Evolutionary conservation across 179 eudicot species (phyloP).

Genomic region (Beta lomatogona): DNA sequence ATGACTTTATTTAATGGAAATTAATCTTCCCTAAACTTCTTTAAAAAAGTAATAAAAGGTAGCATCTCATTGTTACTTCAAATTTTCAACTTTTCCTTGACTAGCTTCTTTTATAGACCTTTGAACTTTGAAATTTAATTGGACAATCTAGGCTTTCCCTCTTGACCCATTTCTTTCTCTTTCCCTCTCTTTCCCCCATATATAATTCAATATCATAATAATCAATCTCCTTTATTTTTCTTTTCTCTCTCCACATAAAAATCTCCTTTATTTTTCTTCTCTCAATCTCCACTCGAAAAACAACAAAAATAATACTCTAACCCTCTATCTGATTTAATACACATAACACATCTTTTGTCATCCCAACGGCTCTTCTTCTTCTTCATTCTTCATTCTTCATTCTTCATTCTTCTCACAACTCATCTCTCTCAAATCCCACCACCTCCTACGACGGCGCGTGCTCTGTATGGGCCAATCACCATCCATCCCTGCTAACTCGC

Average conservation of each 20-base stretch:
- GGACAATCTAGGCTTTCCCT: slow-evolving; percentile 4
- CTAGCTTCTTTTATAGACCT: not conserved
- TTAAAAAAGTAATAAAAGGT: no score
- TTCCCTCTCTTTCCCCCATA: not conserved
- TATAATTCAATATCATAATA: no score
- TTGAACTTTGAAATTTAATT: not conserved
- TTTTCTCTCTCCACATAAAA: not conserved
- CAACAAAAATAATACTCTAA: not conserved
- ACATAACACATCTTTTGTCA: not conserved
- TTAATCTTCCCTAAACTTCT: no score
- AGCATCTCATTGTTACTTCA: not conserved
- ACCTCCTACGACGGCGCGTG: slow-evolving; percentile 35
- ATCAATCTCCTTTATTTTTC: not conserved
- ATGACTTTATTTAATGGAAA: no score
- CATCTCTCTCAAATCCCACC: not conserved
- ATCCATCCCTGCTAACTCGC: slow-evolving; percentile 31
- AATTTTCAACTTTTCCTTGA: not conserved
- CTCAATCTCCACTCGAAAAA: not conserved
- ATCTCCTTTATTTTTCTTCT: not conserved
- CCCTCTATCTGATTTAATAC: no score
- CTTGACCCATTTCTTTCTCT: slow-evolving; percentile 9
- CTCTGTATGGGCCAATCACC: slow-evolving; percentile 40
- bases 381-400: not conserved
- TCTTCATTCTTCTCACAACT: not conserved
- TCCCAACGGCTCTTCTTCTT: not conserved